Base-by-base conservation (phyloP, 495 filamentous ascomycete species). In the Staphylotrichum tortipilum region DNA sequence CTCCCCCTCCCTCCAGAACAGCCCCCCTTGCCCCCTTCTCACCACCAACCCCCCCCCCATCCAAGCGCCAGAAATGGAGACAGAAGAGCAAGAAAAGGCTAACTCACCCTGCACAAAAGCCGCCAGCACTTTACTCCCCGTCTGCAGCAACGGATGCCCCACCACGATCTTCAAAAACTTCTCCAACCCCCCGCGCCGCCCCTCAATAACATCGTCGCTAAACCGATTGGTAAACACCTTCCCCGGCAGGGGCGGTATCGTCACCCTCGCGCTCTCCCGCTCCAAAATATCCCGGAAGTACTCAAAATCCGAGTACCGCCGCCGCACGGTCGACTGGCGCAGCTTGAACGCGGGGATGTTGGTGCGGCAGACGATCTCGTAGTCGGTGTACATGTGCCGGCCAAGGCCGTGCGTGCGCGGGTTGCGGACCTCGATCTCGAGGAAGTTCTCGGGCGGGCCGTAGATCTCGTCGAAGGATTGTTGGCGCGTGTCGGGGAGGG, bases 401-500 rank as follows among this genome's bases (percentile, higher is more conserved):
- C 90, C 91, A 54, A 89, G 86, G 59, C 90, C 90, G 60, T 95
- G 92, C 19, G 92, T 98, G 68, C 89, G 89, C 14, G 92, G 92
- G 61, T 94, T 92, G 60, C 85, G 84, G 60, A 97, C 92, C 71
- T 98, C 94, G 38, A 98, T 94, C 73, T 98, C 92, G 31, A 98
- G 78, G 65, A 96, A 95, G 70, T 98, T 98, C 78, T 98, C 92
- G 14, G 94, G 92, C 12, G 90, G 90, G 4, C 90, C 92, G 67
- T 98, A 98, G 65, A 97, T 95, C 78, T 98, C 92, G 71, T 98
- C 92, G 62, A 95, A 98, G 59, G 83, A 89, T 75, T 98, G 92
- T 65, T 84, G 80, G 54, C 91, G 86, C 59, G 83, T 83, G 68
- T 88, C 85, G 12, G 86, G 86, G 71, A 90, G 82, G 49, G 85